These are phyloP conservation scores for Rubia tinctorum DNA, from an alignment of 305 asterid species.

Conservation along the genomic window DNA sequence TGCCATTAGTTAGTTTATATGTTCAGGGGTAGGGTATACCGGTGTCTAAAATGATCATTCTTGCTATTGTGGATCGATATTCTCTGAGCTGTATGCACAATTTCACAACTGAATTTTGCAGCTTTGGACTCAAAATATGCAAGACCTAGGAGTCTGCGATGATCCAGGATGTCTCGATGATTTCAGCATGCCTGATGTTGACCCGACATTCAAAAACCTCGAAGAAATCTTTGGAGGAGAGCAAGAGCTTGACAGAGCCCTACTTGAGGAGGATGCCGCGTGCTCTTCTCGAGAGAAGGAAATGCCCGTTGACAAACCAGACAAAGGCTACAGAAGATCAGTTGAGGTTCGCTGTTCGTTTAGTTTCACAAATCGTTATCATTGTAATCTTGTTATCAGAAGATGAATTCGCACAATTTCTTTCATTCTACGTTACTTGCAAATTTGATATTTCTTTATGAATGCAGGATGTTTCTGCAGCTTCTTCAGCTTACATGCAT, in stretches of 20 bases:
- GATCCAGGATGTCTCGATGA: constrained; percentile 48
- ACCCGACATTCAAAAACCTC: constrained; percentile 60
- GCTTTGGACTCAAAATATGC: constrained; percentile 86
- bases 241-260: constrained; percentile 29
- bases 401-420: too few species aligned
- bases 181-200: constrained; percentile 74
- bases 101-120: constrained; percentile 28
- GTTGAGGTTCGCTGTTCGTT: constrained; percentile 30
- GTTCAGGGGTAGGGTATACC: background rate
- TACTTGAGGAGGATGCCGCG: constrained; percentile 20
- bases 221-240: constrained; percentile 63
- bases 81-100: background rate
- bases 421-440: background rate
- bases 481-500: constrained; percentile 24
- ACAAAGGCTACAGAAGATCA: constrained; percentile 27
- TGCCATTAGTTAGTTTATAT: background rate
- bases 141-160: constrained; percentile 80
- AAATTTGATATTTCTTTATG: background rate
- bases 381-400: background rate
- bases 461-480: constrained; percentile 31
- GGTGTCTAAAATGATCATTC: background rate
- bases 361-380: background rate
- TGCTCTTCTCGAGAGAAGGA: constrained; percentile 37
- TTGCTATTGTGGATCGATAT: background rate
- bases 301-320: constrained; percentile 27